Evolutionary conservation across 108 stramenopile species (phyloP), one percentile per base, ranked within the genome.

Genomic region (Epithemia pelagica): DNA sequence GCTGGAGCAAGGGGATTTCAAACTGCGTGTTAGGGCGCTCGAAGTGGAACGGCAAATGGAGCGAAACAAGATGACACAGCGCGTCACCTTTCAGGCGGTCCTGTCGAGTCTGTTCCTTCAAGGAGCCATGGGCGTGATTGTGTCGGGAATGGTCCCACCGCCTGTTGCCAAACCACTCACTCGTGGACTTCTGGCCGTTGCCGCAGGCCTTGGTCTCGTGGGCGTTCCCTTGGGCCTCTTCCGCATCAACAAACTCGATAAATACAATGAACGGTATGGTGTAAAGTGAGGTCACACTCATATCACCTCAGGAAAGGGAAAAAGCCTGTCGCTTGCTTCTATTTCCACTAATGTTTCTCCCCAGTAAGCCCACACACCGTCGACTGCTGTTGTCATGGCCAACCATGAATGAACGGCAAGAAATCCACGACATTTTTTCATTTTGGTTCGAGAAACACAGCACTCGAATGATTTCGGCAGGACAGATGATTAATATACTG

Each of bases 1-100:
- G 55, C 68, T 96, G 51, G 97, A 98, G 72, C 78, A 72, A 66
- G 97, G 97, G 22, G 94, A 98, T 55, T 87, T 98, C 61, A 96
- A 94, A 74, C 79, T 96, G 1, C 77, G 96, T 32, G 96, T 96
- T 25, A 80, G 96, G 59, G 92, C 95, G 10, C 71, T 94, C 57
- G 95, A 97, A 68, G 85, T 92, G 23, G 96, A 97, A 74, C 66
- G 91, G 63, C 83, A 87, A 72, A 82, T 94, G 53, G 85, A 92
- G 28, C 65, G 94, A 60, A 85, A 83, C 73, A 92, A 88, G 58
- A 56, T 94, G 28, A 87, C 89, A 31, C 90, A 94, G 67, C 76
- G 78, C 59, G 94, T 91, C 61, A 84, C 75, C 20, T 90, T 90
- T 61, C 79, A 84, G 30, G 90, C 82, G 22, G 81, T 92, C 2